Conservation (phyloP, 2,329 filamentous ascomycete genomes). For the Aspergillus sp. region DNA sequence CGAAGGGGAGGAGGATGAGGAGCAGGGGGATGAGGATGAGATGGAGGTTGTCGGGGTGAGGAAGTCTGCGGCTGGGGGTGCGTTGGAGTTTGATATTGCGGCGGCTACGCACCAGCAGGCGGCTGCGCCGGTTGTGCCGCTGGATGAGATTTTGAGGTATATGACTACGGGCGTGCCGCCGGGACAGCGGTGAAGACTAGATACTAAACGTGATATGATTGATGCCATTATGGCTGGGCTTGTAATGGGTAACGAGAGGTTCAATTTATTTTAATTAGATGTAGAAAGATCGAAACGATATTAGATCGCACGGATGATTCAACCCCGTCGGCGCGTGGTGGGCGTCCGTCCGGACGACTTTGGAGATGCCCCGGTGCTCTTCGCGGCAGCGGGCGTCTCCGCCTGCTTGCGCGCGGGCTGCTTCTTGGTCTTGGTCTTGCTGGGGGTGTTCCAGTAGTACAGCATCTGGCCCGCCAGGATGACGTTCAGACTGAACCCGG, state of each 20-base stretch:
- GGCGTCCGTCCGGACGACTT: slow-evolving; percentile 49
- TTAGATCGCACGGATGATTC: slow-evolving; percentile 19
- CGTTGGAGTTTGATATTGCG: slow-evolving; percentile 36
- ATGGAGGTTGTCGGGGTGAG: slow-evolving; percentile 42
- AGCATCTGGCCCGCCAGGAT: slow-evolving; percentile 87
- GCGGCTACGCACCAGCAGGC: slow-evolving; percentile 12
- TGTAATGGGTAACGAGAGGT: background rate
- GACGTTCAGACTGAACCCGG: slow-evolving; percentile 84
- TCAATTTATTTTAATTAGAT: background rate
- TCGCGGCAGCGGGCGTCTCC: slow-evolving; percentile 30
- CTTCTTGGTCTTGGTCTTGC: slow-evolving; percentile 35
- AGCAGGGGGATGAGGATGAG: slow-evolving; percentile 36
- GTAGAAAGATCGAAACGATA: slow-evolving; percentile 1
- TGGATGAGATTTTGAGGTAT: slow-evolving; percentile 51
- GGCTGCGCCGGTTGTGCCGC: slow-evolving; percentile 27
- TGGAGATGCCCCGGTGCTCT: slow-evolving; percentile 43
- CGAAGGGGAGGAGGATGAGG: slow-evolving; percentile 55
- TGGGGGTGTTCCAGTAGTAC: slow-evolving; percentile 83
- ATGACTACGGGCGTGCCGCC: slow-evolving; percentile 48
- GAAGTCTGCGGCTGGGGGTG: slow-evolving; percentile 28
- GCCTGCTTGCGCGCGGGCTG: slow-evolving; percentile 27
- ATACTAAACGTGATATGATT: background rate
- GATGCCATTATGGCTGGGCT: background rate
- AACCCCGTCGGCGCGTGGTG: slow-evolving; percentile 57
- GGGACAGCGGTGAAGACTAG: slow-evolving; percentile 18